Conservation (phyloP, 176 grass and related monocot species). For the Aechmea fasciata region DNA sequence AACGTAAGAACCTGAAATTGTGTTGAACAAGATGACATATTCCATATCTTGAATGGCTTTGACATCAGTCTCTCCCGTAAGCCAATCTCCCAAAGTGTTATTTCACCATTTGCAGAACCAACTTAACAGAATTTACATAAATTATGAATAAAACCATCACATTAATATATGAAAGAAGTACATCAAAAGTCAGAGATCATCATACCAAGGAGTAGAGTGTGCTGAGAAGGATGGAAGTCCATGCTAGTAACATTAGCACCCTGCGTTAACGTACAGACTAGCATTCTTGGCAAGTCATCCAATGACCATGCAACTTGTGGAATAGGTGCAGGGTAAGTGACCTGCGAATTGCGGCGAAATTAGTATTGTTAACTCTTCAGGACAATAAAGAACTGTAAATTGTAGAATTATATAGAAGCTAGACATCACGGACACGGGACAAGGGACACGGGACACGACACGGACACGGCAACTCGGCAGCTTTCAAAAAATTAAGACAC, state of each 20-base stretch:
- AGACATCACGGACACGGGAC: no score
- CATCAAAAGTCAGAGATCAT: conserved; percentile 9
- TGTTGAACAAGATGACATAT: conserved; percentile 41
- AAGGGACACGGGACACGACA: no score
- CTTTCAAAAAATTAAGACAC: no score
- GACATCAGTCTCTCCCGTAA: conserved; percentile 64
- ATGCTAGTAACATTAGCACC: conserved; percentile 86
- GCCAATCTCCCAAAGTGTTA: conserved; percentile 84
- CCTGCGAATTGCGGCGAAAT: conserved; percentile 35
- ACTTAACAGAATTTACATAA: conserved; percentile 35
- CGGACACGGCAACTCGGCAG: no score
- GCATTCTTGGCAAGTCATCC: conserved; percentile 79
- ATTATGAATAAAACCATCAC: conserved; percentile 14
- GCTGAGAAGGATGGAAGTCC: conserved; percentile 86
- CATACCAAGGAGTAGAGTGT: conserved; percentile 83
- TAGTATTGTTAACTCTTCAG: conserved; percentile 15
- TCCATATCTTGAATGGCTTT: conserved; percentile 75
- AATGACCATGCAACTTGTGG: conserved; percentile 63
- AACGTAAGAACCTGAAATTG: conserved; percentile 48
- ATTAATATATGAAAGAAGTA: not conserved
- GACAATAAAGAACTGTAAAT: not conserved
- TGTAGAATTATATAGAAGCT: not conserved
- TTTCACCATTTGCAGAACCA: conserved; percentile 74
- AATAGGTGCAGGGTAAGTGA: conserved; percentile 61
- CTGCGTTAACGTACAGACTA: conserved; percentile 61